Evolutionary conservation across 768 basidiomycete species (phyloP).

Genomic region (Neoboletus magnificus): DNA sequence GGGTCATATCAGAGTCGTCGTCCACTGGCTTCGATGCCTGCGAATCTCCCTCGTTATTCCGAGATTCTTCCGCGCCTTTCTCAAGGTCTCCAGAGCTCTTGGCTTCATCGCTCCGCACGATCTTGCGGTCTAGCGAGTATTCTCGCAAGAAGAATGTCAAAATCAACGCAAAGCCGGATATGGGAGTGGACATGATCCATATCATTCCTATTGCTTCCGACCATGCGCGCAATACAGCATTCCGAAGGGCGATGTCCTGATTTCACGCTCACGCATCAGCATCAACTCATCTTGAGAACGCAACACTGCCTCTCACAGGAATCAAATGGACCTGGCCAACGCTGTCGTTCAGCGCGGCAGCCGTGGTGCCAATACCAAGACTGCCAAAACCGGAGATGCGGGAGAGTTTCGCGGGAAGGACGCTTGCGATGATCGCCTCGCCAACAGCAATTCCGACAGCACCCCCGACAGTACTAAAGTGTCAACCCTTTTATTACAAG

Average conservation of each 20-base stretch:
- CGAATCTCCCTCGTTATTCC: not conserved
- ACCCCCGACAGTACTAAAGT: conserved; percentile 62
- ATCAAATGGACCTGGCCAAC: conserved; percentile 42
- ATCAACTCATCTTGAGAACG: not conserved
- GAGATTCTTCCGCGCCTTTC: conserved; percentile 12
- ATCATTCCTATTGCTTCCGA: conserved; percentile 59
- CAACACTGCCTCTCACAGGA: conserved; percentile 7
- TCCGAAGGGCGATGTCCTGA: conserved; percentile 49
- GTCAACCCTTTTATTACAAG: conserved; percentile 32
- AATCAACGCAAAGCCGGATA: conserved; percentile 52
- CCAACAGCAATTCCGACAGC: conserved; percentile 66
- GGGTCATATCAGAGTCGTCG: not conserved
- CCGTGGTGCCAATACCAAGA: conserved; percentile 36
- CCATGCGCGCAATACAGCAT: conserved; percentile 58
- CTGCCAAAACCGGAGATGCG: conserved; percentile 31
- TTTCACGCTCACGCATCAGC: not conserved
- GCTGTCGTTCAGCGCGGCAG: conserved; percentile 43
- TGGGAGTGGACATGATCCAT: conserved; percentile 62
- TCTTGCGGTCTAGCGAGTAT: conserved; percentile 56
- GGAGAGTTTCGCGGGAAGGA: conserved; percentile 36
- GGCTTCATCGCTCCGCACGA: conserved; percentile 37
- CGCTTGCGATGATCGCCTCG: conserved; percentile 64
- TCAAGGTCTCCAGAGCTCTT: conserved; percentile 32
- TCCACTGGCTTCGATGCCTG: not conserved
- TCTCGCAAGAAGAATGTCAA: conserved; percentile 51